phyloP scores from a whole-genome alignment of 345 rosid genomes.

The Arabidopsis arenosa region DNA sequence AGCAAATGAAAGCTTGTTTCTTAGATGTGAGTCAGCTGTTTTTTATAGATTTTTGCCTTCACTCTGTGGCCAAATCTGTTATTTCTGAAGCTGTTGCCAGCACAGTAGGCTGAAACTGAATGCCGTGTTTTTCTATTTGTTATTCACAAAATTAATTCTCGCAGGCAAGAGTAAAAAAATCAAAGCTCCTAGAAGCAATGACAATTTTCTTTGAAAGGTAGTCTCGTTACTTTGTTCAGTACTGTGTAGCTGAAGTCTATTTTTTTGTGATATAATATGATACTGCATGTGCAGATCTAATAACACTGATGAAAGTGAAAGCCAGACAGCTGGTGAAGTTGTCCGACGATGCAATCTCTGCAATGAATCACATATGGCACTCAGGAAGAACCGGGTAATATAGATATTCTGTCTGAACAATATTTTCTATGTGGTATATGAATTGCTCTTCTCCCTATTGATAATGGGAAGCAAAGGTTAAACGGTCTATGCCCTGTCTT shows the following conservation, averaged over 20 bases:
- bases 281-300: constrained; percentile 56
- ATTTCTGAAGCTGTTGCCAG: constrained; percentile 3
- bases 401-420: not conserved
- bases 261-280: constrained; percentile 27
- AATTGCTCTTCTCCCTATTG: constrained; percentile 23
- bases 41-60: not conserved
- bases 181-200: constrained; percentile 90
- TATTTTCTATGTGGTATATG: not conserved
- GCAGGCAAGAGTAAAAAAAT: constrained; percentile 81
- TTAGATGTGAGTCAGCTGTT: constrained; percentile 72
- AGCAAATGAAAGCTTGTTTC: constrained; percentile 98
- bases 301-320: constrained; percentile 66
- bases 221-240: constrained; percentile 29
- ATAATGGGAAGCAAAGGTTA: constrained; percentile 20
- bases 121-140: not conserved
- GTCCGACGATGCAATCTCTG: constrained; percentile 81
- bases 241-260: constrained; percentile 19
- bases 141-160: constrained; percentile 31
- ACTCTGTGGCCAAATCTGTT: constrained; percentile 3
- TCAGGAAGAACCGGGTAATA: constrained; percentile 78
- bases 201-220: constrained; percentile 89
- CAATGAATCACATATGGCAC: constrained; percentile 85
- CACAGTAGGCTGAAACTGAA: constrained; percentile 30
- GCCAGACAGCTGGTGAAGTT: constrained; percentile 61
- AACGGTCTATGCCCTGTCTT: constrained; percentile 27